A percentile compares a stretch with the other conserved stretches of the same genome.
phyloP scores from a whole-genome alignment of 805 yeast genomes.

The Wickerhamiella brachini region DNA sequence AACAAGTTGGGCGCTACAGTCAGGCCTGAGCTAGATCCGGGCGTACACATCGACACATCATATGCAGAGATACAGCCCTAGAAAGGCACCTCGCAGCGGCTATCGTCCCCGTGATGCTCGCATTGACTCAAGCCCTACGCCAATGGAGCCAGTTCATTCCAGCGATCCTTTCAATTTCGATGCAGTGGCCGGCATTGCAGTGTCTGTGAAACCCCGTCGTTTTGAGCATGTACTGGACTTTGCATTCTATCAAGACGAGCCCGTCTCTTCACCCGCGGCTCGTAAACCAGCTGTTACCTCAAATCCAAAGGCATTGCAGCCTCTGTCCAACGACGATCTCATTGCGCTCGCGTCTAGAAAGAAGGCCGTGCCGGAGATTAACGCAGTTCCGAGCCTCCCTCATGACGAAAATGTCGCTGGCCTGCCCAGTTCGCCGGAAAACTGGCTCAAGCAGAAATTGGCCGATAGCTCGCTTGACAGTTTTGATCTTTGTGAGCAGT shows the following conservation, averaged over 20 bases:
- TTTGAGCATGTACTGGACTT: background rate
- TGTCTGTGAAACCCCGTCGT: background rate
- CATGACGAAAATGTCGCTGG: background rate
- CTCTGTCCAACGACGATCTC: background rate
- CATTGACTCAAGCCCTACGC: background rate
- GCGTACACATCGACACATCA: too few relatives aligned
- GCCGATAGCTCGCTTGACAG: background rate
- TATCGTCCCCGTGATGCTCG: background rate
- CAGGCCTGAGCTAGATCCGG: too few relatives aligned
- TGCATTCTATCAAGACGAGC: background rate
- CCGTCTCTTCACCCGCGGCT: background rate
- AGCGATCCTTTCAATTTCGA: slow-evolving; percentile 1
- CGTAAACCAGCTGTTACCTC: background rate
- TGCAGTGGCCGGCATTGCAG: background rate
- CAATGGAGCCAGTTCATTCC: background rate
- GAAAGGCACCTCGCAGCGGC: background rate
- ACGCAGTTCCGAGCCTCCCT: background rate
- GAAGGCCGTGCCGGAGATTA: background rate
- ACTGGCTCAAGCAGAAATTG: background rate
- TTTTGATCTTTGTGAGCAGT: background rate
- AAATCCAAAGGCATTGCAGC: background rate
- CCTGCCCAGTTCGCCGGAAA: background rate
- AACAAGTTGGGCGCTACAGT: too few relatives aligned
- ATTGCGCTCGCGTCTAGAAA: background rate
- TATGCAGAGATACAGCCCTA: background rate